Base-by-base conservation (phyloP, 768 basidiomycete species). In the Suillus variegatus region DNA sequence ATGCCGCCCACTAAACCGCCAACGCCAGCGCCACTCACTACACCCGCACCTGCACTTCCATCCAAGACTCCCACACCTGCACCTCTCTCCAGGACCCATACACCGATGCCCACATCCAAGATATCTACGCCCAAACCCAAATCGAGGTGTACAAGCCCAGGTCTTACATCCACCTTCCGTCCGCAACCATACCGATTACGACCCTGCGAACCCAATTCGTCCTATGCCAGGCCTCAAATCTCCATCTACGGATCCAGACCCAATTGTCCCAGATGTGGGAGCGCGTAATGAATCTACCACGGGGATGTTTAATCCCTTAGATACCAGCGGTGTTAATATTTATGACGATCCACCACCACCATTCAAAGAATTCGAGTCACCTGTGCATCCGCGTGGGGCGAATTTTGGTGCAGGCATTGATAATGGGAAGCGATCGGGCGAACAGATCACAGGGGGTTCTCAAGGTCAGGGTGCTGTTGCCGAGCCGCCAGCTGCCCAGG, bases 321-420 rank as follows among this genome's bases (percentile, higher is more conserved):
- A 68, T 0, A 70, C 71, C 7, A 4, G 0, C 6, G n/a, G 9
- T 51, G 22, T 1, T 2, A 5, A 60, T 28, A 44, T 64, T 20
- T 12, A 63, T 8, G 66, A 68, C 25, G 10, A 46, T 16, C 25
- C 65, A n/a, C 67, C 69, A 0, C 54, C 67, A 16, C 64, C 58
- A 25, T 58, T 58, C 10, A 58, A 58, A 10, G 43, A 60, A 38
- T 43, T 43, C 25, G 58, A 43, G 28, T 60, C 40, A 28, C 25
- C 43, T 28, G 71, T 60, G 28, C 32, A 25, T 56, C 13, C 41
- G 6, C 65, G 49, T 1, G 18, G n/a, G 49, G 61, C 60, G 2
- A 22, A 41, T 28, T 41, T 43, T 43, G 25, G 57, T 43, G 58
- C 6, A 13, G 12, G 54, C 1, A 20, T n/a, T 55, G 20, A 4